Conservation (phyloP, 202 grass and related monocot genomes). For the Hordeum pubiflorum region DNA sequence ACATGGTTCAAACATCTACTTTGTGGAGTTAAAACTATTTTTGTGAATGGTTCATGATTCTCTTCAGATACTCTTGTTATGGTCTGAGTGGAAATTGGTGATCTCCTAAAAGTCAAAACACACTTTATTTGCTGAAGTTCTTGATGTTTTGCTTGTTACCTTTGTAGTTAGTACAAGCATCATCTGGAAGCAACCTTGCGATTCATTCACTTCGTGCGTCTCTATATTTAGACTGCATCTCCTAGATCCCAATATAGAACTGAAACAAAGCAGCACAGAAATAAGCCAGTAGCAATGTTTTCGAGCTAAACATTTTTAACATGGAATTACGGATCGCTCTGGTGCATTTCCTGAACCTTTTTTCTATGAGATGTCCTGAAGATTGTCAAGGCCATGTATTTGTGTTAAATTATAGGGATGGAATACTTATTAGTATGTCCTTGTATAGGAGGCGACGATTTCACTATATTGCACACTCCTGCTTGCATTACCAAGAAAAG, state of each 20-base stretch:
- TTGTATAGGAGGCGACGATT: neutral
- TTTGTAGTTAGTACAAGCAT: conserved; percentile 16
- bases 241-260: neutral
- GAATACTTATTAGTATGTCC: neutral
- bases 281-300: neutral
- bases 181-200: neutral
- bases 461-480: neutral
- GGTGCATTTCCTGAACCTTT: neutral
- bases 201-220: neutral
- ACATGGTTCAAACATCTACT: neutral
- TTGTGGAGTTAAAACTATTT: neutral
- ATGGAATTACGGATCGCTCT: neutral
- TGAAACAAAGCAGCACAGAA: neutral
- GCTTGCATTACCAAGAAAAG: neutral
- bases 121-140: conserved; percentile 5
- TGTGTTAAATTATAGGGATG: conserved; percentile 2
- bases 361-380: neutral
- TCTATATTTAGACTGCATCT: neutral
- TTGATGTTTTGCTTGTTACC: conserved; percentile 1
- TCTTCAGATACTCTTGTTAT: neutral
- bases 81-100: neutral
- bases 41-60: neutral
- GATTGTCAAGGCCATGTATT: neutral
- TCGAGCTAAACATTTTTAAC: neutral
- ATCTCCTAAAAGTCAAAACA: neutral